A percentile compares a stretch with the other conserved stretches of the same genome.
These are phyloP conservation scores for Rhodotorula sp. DNA, from an alignment of 1,284 basidiomycete species.

Conservation along the genomic window DNA sequence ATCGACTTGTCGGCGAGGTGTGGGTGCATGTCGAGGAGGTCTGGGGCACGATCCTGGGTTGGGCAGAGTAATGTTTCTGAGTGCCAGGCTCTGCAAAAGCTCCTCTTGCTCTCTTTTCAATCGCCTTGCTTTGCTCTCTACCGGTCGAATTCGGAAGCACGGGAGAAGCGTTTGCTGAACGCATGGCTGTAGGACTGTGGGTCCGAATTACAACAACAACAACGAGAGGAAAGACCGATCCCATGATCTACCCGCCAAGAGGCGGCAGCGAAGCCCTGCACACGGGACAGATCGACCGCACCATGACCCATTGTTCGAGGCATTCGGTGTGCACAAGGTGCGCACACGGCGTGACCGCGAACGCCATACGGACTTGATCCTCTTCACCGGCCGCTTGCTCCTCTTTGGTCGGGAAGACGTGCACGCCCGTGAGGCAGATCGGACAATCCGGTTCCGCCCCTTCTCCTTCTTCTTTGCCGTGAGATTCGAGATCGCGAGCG, in stretches of 20 bases:
- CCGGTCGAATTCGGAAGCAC: too few species aligned
- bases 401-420: conserved; percentile 26
- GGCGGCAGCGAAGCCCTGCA: conserved; percentile 31
- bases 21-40: conserved; percentile 52
- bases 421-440: conserved; percentile 47
- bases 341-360: conserved; percentile 46
- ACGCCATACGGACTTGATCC: conserved; percentile 6
- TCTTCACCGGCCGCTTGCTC: conserved; percentile 19
- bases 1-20: conserved; percentile 38
- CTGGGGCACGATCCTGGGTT: conserved; percentile 47
- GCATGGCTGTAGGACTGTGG: too few species aligned
- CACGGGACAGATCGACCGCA: conserved; percentile 37
- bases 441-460: conserved; percentile 43
- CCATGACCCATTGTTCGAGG: conserved; percentile 43
- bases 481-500: conserved; percentile 23
- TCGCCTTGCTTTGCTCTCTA: background rate
- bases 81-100: background rate
- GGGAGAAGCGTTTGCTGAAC: too few species aligned
- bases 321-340: conserved; percentile 46
- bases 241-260: background rate
- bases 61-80: background rate
- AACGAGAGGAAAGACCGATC: too few species aligned
- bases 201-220: background rate
- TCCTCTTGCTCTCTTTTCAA: background rate
- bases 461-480: background rate